Evolutionary conservation across 2,329 filamentous ascomycete genomes (phyloP).

Genomic region (Clarireedia homoeocarpa): DNA sequence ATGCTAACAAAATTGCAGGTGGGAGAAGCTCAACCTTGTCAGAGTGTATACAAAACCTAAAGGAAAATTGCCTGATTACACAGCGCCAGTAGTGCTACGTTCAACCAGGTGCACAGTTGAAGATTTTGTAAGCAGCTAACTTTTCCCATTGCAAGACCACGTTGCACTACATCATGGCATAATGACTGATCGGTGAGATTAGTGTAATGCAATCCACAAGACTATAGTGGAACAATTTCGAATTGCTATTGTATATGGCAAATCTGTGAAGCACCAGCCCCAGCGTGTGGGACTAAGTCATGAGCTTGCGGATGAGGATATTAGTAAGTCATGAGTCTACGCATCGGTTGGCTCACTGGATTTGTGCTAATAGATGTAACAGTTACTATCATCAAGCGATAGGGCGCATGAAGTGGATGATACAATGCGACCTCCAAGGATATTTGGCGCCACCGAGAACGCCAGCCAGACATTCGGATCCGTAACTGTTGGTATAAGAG

Average conservation of each 20-base stretch:
- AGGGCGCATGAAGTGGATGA: slow-evolving; percentile 7
- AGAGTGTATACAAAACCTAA: slow-evolving; percentile 98
- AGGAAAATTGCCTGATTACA: slow-evolving; percentile 88
- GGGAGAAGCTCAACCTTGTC: slow-evolving; percentile 88
- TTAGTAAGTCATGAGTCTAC: slow-evolving; percentile 41
- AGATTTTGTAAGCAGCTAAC: slow-evolving; percentile 71
- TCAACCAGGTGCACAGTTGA: slow-evolving; percentile 81
- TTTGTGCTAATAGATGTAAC: neutral
- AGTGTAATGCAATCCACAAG: slow-evolving; percentile 97
- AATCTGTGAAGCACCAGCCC: slow-evolving; percentile 97
- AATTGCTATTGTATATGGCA: slow-evolving; percentile 90
- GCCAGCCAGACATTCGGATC: neutral
- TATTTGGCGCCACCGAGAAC: neutral
- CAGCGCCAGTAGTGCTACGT: slow-evolving; percentile 80
- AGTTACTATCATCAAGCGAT: slow-evolving; percentile 64
- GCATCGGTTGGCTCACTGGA: neutral
- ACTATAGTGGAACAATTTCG: slow-evolving; percentile 95
- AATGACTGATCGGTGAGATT: slow-evolving; percentile 16
- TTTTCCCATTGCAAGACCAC: slow-evolving; percentile 3
- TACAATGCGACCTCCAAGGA: slow-evolving; percentile 3
- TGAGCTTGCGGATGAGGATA: slow-evolving; percentile 93
- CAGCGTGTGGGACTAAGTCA: slow-evolving; percentile 88
- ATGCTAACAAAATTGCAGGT: slow-evolving; percentile 39
- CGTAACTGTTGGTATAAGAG: neutral
- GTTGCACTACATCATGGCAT: neutral